A percentile compares a stretch with the other conserved stretches of the same genome.
phyloP scores from a whole-genome alignment of 305 asterid species.

The Solanum hybrid region DNA sequence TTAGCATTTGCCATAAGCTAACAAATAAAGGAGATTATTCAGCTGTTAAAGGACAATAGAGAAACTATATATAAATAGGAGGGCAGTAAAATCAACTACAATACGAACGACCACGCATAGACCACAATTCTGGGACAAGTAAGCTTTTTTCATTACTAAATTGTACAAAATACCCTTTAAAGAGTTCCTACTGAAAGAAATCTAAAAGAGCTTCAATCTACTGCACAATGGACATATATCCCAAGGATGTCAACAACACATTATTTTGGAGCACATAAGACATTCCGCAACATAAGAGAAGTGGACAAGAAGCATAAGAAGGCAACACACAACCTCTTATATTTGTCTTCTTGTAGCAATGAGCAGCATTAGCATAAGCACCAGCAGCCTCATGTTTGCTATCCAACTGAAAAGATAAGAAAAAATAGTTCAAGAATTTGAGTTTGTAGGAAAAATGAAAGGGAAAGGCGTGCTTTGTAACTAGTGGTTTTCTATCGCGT shows the following conservation, averaged over 20 bases:
- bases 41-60: neutral
- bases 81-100: neutral
- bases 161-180: neutral
- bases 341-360: slow-evolving; percentile 55
- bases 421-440: neutral
- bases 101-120: neutral
- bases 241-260: neutral
- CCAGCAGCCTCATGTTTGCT: slow-evolving; percentile 63
- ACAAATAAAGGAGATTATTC: neutral
- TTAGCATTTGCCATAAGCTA: neutral
- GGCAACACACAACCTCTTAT: slow-evolving; percentile 23
- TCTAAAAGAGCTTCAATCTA: neutral
- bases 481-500: neutral
- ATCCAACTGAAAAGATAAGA: slow-evolving; percentile 41
- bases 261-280: neutral
- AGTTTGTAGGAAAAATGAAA: neutral
- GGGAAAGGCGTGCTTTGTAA: neutral
- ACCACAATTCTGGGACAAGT: neutral
- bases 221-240: neutral
- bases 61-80: neutral
- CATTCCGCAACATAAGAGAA: neutral
- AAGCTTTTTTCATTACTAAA: neutral
- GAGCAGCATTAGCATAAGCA: slow-evolving; percentile 68
- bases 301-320: neutral
- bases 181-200: neutral